Base-by-base conservation (phyloP, 2,329 filamentous ascomycete species). In the Sporothrix pseudoabietina region DNA sequence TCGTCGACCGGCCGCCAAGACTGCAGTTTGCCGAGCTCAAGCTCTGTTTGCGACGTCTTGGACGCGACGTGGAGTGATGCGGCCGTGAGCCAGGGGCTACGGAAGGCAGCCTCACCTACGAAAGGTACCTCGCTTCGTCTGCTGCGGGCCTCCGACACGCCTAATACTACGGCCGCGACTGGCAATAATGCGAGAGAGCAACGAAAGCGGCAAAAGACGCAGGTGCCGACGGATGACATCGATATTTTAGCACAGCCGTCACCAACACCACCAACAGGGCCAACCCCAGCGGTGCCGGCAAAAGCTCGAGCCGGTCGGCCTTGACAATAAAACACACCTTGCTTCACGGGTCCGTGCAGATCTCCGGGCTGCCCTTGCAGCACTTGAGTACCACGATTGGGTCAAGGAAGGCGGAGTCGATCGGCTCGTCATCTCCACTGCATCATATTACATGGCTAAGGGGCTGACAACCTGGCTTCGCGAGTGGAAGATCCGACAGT, bases 51-150 rank as follows among this genome's bases (percentile, higher is more conserved):
- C 44, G 26, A 54, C 16, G 30, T 54, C n/a, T 71, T 65, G 69
- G 69, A 71, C n/a, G 69, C 44, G 26, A 54, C 3, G 19, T 65
- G 57, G 69, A 65, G 69, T 14, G 55, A 71, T 35, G 44, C 57
- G 5, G 30, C 57, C 30, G 14, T 41, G 26, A 54, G 69, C 47
- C 57, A 54, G 7, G 69, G 57, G 10, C n/a, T 71, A 9, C 26
- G 57, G 30, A 26, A 26, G 14, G 1, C 6, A 5, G 30, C 41
- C 10, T 12, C 30, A 39, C 22, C 54, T 10, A 9, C 10, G 9
- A 16, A 26, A 1, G 9, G 41, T 8, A 14, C 22, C 4, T 14
- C 22, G 22, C 26, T 49, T 30, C 55, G 12, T 4, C 55, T 26
- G 22, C 55, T 26, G 22, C 41, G 30, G 5, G n/a, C 4, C 44